A percentile compares a stretch with the other conserved stretches of the same genome.
Conservation (phyloP, 495 filamentous ascomycete species). For the Haplographium delicatum region DNA sequence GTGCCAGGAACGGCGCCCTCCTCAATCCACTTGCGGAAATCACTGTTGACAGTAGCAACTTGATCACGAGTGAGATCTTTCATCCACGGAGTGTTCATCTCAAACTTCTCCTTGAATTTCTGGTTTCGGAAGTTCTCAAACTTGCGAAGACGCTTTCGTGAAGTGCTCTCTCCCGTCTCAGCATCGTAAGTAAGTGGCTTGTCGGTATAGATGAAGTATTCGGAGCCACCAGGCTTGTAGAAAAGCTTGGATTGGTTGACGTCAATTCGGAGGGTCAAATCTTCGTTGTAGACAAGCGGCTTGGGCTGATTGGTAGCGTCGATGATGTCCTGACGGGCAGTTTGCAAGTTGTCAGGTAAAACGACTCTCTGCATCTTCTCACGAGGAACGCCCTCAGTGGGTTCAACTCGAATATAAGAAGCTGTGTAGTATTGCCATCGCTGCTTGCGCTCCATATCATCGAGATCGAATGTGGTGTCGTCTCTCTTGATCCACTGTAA, state of each 20-base stretch:
- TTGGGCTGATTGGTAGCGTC: conserved; percentile 39
- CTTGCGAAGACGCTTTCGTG: conserved; percentile 39
- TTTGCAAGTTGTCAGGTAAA: conserved; percentile 69
- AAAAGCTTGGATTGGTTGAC: conserved; percentile 77
- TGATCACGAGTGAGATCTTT: conserved; percentile 63
- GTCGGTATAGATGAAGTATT: conserved; percentile 45
- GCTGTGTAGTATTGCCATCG: conserved; percentile 92
- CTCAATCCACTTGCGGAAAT: conserved; percentile 46
- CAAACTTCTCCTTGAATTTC: conserved; percentile 63
- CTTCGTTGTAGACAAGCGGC: conserved; percentile 62
- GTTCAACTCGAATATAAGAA: conserved; percentile 79
- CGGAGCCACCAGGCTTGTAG: conserved; percentile 62
- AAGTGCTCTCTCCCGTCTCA: conserved; percentile 39
- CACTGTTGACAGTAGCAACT: conserved; percentile 62
- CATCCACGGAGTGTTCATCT: conserved; percentile 74
- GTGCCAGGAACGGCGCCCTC: conserved; percentile 17
- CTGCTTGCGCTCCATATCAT: conserved; percentile 52
- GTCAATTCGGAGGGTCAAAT: conserved; percentile 72
- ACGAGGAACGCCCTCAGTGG: conserved; percentile 76
- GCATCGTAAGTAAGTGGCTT: conserved; percentile 25
- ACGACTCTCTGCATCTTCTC: conserved; percentile 59
- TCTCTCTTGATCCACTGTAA: conserved; percentile 72
- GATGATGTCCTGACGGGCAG: conserved; percentile 37
- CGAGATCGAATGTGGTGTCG: conserved; percentile 71
- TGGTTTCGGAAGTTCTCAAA: conserved; percentile 46